Conservation (phyloP, 164 flowering plant genomes). For the Saururus chinensis region DNA sequence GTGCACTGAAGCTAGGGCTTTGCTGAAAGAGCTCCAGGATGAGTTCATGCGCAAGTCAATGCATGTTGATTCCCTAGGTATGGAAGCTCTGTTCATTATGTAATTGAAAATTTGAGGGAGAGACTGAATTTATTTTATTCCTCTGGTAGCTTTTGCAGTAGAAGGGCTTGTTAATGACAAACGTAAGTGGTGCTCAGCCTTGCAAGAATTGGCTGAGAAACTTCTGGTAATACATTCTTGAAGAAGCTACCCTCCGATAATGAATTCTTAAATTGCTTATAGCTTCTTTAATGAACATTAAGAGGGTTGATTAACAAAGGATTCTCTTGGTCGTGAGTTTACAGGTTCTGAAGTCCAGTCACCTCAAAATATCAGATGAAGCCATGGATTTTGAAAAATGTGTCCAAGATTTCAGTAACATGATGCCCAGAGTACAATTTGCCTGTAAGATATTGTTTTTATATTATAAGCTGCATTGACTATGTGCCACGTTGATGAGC, state of each 20-base stretch:
- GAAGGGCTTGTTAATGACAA: slow-evolving; percentile 98
- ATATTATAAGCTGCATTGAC: not conserved
- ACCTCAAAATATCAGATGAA: slow-evolving; percentile 52
- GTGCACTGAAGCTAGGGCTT: slow-evolving; percentile 66
- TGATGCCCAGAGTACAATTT: slow-evolving; percentile 35
- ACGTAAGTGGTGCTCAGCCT: slow-evolving; percentile 66
- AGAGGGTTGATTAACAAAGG: not conserved
- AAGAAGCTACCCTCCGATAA: not conserved
- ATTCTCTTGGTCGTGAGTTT: not conserved
- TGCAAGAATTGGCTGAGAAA: slow-evolving; percentile 59
- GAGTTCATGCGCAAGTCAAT: slow-evolving; percentile 99
- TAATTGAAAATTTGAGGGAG: not conserved
- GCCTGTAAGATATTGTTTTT: slow-evolving; percentile 26
- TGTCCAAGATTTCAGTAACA: slow-evolving; percentile 37
- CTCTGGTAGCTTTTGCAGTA: slow-evolving; percentile 68
- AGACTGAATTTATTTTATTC: not conserved
- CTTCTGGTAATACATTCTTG: slow-evolving; percentile 41
- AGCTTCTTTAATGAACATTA: too few relatives aligned
- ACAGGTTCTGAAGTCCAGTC: slow-evolving; percentile 70
- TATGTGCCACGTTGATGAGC: too few relatives aligned
- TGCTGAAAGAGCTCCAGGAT: slow-evolving; percentile 70
- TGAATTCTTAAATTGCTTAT: too few relatives aligned
- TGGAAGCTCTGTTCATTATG: not conserved
- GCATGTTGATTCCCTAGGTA: slow-evolving; percentile 99
- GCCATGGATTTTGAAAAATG: slow-evolving; percentile 39